Evolutionary conservation across 805 yeast species (phyloP), one percentile per base, ranked within the genome.

Genomic region (Ogataea neopini): DNA sequence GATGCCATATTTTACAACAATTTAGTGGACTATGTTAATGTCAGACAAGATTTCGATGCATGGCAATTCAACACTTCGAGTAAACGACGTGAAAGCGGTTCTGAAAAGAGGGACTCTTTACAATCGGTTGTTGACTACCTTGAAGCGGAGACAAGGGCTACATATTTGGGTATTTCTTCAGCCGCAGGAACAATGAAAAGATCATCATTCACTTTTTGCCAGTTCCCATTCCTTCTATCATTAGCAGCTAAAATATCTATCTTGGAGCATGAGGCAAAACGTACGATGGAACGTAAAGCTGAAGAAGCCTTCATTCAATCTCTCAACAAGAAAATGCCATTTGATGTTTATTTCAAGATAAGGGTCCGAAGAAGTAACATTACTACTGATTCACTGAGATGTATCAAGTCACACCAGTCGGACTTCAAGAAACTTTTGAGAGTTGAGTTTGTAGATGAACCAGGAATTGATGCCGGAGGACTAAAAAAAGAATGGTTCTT

Each of bases 401-500:
- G 80, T 26, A 79, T 86, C 29, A 77, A 81, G 55, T 66, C 72
- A 3, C 80, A 80, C 56, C 74, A 71, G 35, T 63, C 64, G 9
- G 88, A 87, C 58, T 71, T 90, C 48, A 81, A 85, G 57, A 90
- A 91, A 60, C 78, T 88, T 1, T 66, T 92, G 25, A 76, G 81
- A 51, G 84, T 94, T 7, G 91, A 87, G 57, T 92, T 94, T 63
- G 69, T 84, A 3, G 83, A 83, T 49, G 99, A 92, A 61, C 95
- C 91, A 0, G 99, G 98, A 0, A 79, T 92, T 18, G 99, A 92
- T 69, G 97, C 90, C 0, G 98, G 99, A 2, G 99, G 99, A 0
- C 73, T 92, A 49, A 81, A 85, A 58, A 91, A 90, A 60, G 99
- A 92, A 60, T 92, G 99, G 99, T 91, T 94, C 64, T 71, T 81